phyloP scores from a whole-genome alignment of 2,329 filamentous ascomycete species.

The Phaeoacremonium minimum region DNA sequence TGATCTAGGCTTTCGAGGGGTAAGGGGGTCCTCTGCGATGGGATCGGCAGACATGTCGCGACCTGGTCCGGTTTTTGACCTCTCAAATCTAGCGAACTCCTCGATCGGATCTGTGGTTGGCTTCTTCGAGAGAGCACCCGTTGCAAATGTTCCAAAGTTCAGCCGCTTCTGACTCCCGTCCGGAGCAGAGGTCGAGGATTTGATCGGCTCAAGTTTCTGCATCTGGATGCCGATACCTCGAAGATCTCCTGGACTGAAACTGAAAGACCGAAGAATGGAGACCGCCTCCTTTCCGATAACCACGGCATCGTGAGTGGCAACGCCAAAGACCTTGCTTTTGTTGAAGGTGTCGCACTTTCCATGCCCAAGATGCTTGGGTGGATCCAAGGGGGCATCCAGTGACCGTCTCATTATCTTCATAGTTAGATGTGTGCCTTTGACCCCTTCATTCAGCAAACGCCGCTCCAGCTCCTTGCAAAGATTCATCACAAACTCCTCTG shows the following conservation, averaged over 20 bases:
- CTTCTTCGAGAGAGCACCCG: conserved; percentile 32
- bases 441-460: conserved; percentile 74
- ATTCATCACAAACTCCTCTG: conserved; percentile 84
- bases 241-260: conserved; percentile 86
- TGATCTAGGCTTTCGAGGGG: conserved; percentile 44
- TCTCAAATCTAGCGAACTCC: conserved; percentile 31
- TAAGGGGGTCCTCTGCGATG: conserved; percentile 51
- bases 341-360: conserved; percentile 94
- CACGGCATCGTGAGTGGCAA: conserved; percentile 73
- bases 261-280: conserved; percentile 76
- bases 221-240: conserved; percentile 89
- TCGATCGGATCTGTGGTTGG: conserved; percentile 44
- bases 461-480: conserved; percentile 81
- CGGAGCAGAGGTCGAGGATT: conserved; percentile 44
- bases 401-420: conserved; percentile 93
- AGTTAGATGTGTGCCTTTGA: conserved; percentile 83
- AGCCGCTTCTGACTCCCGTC: conserved; percentile 78
- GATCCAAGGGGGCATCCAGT: conserved; percentile 81
- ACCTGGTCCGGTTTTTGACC: conserved; percentile 20
- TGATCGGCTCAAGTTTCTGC: conserved; percentile 84
- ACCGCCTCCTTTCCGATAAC: conserved; percentile 76
- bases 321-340: conserved; percentile 77
- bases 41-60: conserved; percentile 38
- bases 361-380: conserved; percentile 89
- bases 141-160: conserved; percentile 58